These are phyloP conservation scores for Didymella pinodella DNA, from an alignment of 2,329 filamentous ascomycete species.

Conservation along the genomic window DNA sequence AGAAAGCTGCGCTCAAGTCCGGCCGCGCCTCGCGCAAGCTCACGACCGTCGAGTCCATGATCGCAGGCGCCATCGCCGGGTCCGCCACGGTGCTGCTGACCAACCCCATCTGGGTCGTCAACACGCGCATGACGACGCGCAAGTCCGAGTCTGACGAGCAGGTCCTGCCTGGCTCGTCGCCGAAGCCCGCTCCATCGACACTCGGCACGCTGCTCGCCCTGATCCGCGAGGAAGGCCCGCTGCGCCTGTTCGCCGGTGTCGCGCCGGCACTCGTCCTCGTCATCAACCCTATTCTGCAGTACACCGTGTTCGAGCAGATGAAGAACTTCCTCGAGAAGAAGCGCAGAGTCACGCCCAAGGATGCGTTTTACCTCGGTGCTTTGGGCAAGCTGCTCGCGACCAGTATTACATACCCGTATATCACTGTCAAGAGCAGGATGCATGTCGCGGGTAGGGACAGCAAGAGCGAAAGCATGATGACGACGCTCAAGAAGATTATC, in stretches of 20 bases:
- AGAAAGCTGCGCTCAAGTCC: conserved; percentile 73
- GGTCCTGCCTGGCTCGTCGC: conserved; percentile 52
- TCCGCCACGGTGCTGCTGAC: conserved; percentile 94
- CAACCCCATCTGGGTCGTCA: conserved; percentile 99
- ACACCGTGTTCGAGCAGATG: conserved; percentile 98
- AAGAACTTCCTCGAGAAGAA: conserved; percentile 87
- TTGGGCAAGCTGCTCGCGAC: conserved; percentile 95
- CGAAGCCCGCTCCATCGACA: conserved; percentile 70
- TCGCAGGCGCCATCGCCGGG: conserved; percentile 91
- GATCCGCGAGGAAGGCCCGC: conserved; percentile 81
- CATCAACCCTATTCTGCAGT: conserved; percentile 98
- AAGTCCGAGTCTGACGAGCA: conserved; percentile 64
- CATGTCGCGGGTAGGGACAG: conserved; percentile 82
- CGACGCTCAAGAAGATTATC: conserved; percentile 80
- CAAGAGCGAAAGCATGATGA: conserved; percentile 81
- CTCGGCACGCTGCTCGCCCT: conserved; percentile 82
- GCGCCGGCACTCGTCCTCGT: conserved; percentile 92
- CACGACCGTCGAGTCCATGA: conserved; percentile 91
- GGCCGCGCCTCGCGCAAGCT: conserved; percentile 81
- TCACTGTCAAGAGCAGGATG: conserved; percentile 98
- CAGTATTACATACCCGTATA: conserved; percentile 94
- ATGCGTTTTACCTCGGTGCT: conserved; percentile 91
- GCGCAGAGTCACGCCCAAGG: conserved; percentile 78
- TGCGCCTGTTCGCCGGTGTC: conserved; percentile 89
- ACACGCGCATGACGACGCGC: conserved; percentile 96